Evolutionary conservation across 257 asterid species (phyloP), one percentile per base, ranked within the genome.

Genomic region (Lycium barbarum): DNA sequence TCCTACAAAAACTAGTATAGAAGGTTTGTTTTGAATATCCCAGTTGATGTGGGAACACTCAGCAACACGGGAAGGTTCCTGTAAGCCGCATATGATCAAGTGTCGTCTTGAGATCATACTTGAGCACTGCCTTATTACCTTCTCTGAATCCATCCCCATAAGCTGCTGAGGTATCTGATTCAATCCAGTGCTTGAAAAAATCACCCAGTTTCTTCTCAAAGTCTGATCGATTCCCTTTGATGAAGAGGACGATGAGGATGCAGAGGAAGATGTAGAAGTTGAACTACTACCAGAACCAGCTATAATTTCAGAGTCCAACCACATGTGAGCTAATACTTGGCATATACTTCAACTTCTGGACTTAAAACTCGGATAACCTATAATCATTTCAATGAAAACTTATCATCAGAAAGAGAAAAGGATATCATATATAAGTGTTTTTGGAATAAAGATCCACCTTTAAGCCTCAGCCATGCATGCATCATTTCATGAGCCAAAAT

Each of bases 261-360:
- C n/a, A n/a, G n/a, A n/a, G n/a, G n/a, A n/a, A n/a, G n/a, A n/a
- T n/a, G n/a, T n/a, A n/a, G n/a, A n/a, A n/a, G n/a, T n/a, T n/a
- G n/a, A n/a, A n/a, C n/a, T n/a, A n/a, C n/a, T n/a, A n/a, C n/a
- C n/a, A n/a, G n/a, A n/a, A n/a, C n/a, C n/a, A 6, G 45, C 3
- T 40, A 40, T 40, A 6, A 40, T 40, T 40, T 40, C 5, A 78
- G 98, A 90, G 88, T 96, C 94, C 84, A 96, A 84, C 99, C 99
- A 96, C 97, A 95, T 91, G 53, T 92, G 93, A 36, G 98, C 99
- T 6, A 96, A 92, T 35, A 96, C 98, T 83, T 96, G 99, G 83
- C 99, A 96, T 51, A 96, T 96, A 17, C 99, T 98, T 96, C 99
- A 12, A 96, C 93, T 8, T 96, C 99, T 88, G 93, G 97, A 86